Evolutionary conservation across 176 grass and related monocot species (phyloP).

Genomic region (Paspalum notatum): DNA sequence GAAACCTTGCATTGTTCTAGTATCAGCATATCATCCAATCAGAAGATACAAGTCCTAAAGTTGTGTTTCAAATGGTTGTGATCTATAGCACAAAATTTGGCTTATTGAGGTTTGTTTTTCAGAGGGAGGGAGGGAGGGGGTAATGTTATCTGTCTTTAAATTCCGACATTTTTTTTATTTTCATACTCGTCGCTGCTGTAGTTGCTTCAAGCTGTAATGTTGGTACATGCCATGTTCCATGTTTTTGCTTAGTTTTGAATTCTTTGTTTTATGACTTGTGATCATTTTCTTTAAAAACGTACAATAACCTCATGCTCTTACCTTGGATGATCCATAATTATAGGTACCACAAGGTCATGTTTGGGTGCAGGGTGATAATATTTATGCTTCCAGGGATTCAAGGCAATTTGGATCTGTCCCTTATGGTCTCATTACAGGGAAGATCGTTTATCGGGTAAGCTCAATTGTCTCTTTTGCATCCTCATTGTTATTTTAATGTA

Average conservation of each 20-base stretch:
- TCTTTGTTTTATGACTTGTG: background rate
- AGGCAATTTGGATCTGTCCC: conserved; percentile 79
- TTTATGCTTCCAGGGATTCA: conserved; percentile 72
- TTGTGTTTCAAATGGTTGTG: background rate
- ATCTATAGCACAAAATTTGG: background rate
- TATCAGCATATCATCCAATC: background rate
- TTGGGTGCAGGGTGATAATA: conserved; percentile 94
- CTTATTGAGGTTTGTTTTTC: background rate
- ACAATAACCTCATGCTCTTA: background rate
- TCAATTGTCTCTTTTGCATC: background rate
- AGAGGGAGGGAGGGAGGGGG: too few species aligned
- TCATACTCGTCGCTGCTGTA: background rate
- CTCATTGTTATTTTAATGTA: background rate
- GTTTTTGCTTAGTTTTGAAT: conserved; percentile 9
- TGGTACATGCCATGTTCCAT: background rate
- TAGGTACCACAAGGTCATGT: conserved; percentile 85
- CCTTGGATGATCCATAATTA: conserved; percentile 15
- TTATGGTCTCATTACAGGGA: conserved; percentile 77
- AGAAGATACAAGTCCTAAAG: background rate
- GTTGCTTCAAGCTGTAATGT: background rate
- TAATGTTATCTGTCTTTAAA: background rate
- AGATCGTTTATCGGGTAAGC: conserved; percentile 63
- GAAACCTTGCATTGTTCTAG: background rate
- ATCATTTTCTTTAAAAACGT: background rate
- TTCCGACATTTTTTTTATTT: background rate